phyloP scores from a whole-genome alignment of 2,329 filamentous ascomycete genomes.

The Colletotrichum costaricense region DNA sequence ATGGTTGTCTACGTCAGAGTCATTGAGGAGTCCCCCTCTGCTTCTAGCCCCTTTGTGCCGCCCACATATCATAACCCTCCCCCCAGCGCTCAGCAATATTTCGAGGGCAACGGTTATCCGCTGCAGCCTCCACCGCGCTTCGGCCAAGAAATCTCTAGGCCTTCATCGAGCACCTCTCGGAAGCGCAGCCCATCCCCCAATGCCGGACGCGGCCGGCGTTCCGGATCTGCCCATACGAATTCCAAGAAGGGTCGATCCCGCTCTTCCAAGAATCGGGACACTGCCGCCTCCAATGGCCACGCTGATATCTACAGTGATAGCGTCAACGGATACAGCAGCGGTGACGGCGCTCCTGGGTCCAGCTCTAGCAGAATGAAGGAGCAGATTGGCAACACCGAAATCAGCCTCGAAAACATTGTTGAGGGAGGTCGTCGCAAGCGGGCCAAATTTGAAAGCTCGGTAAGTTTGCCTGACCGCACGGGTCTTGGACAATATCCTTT shows the following conservation, averaged over 20 bases:
- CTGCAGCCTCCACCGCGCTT: slow-evolving; percentile 61
- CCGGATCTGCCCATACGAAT: slow-evolving; percentile 74
- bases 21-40: slow-evolving; percentile 68
- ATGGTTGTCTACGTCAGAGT: slow-evolving; percentile 95
- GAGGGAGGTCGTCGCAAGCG: slow-evolving; percentile 95
- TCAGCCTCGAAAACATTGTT: slow-evolving; percentile 97
- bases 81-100: slow-evolving; percentile 63
- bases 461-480: slow-evolving; percentile 69
- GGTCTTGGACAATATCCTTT: background rate
- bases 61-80: slow-evolving; percentile 64
- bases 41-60: slow-evolving; percentile 60
- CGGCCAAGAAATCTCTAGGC: slow-evolving; percentile 72
- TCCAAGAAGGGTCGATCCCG: slow-evolving; percentile 77
- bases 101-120: slow-evolving; percentile 65
- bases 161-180: slow-evolving; percentile 76
- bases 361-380: slow-evolving; percentile 84
- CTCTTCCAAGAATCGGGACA: slow-evolving; percentile 74
- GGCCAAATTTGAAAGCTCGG: slow-evolving; percentile 95
- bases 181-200: slow-evolving; percentile 84
- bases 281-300: slow-evolving; percentile 51
- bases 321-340: slow-evolving; percentile 84
- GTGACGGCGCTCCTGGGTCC: slow-evolving; percentile 82
- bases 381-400: slow-evolving; percentile 92
- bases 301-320: slow-evolving; percentile 74
- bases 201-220: slow-evolving; percentile 77